phyloP scores from a whole-genome alignment of 1,139 yeast genomes.

The Hanseniaspora uvarum region DNA sequence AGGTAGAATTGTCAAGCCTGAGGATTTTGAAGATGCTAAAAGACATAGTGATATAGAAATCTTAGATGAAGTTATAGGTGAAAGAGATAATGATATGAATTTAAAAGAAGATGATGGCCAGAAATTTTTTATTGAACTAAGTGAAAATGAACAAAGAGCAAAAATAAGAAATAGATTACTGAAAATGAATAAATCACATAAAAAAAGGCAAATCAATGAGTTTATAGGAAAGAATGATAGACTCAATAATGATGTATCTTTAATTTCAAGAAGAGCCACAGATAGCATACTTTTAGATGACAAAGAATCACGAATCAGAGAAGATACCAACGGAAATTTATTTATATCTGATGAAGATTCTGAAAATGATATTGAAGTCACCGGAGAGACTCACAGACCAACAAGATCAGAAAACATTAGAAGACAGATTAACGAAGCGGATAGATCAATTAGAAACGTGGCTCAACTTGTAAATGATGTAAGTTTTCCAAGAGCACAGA shows the following conservation, averaged over 20 bases:
- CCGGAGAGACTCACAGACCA: neutral
- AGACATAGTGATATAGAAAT: neutral
- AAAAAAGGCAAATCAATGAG: neutral
- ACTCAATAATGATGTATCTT: neutral
- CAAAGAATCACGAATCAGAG: neutral
- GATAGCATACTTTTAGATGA: conserved; percentile 13
- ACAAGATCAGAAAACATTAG: neutral
- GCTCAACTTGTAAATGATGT: neutral
- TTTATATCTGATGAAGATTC: neutral
- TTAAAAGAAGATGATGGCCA: neutral
- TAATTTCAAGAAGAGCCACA: conserved; percentile 16
- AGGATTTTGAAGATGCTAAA: neutral
- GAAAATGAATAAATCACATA: neutral
- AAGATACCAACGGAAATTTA: neutral
- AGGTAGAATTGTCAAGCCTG: neutral
- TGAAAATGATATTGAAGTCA: neutral
- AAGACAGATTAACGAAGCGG: neutral
- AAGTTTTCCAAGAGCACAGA: neutral
- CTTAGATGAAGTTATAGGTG: neutral
- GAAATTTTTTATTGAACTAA: neutral
- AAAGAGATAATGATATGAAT: neutral
- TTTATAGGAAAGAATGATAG: neutral
- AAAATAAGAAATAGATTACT: neutral
- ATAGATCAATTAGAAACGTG: neutral
- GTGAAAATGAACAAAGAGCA: neutral